Evolutionary conservation across 306 rosid genomes (phyloP).

Genomic region (Astragalus glycyphyllos): DNA sequence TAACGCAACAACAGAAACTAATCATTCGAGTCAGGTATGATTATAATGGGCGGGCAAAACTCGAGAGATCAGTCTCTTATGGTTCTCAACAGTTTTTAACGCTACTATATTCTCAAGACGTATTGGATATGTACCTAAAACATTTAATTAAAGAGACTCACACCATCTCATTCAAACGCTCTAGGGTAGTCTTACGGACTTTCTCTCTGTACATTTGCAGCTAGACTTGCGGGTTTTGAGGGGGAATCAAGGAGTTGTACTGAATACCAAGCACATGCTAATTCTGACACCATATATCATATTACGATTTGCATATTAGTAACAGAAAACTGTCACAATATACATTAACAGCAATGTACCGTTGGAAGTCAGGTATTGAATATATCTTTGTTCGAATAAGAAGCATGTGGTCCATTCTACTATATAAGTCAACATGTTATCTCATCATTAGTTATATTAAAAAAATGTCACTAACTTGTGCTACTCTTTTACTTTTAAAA

Average conservation of each 20-base stretch:
- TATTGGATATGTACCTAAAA: no score
- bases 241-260: slow-evolving; percentile 36
- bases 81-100: no score
- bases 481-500: slow-evolving; percentile 26
- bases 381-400: slow-evolving; percentile 39
- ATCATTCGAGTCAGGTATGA: no score
- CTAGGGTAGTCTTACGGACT: no score
- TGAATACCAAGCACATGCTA: slow-evolving; percentile 43
- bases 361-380: slow-evolving; percentile 36
- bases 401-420: slow-evolving; percentile 37
- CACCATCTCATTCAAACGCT: no score
- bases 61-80: no score
- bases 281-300: slow-evolving; percentile 40
- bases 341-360: slow-evolving; percentile 4
- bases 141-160: no score
- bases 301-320: slow-evolving; percentile 18
- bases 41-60: no score
- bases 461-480: slow-evolving; percentile 40
- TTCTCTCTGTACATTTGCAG: no score
- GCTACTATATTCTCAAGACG: no score
- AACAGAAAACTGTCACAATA: slow-evolving; percentile 47
- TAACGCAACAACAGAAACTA: no score
- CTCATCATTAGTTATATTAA: slow-evolving; percentile 26
- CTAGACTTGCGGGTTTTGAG: neutral
- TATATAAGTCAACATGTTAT: slow-evolving; percentile 22